Evolutionary conservation across 306 rosid genomes (phyloP), one percentile per base, ranked within the genome.

Genomic region (Cucumis melo): DNA sequence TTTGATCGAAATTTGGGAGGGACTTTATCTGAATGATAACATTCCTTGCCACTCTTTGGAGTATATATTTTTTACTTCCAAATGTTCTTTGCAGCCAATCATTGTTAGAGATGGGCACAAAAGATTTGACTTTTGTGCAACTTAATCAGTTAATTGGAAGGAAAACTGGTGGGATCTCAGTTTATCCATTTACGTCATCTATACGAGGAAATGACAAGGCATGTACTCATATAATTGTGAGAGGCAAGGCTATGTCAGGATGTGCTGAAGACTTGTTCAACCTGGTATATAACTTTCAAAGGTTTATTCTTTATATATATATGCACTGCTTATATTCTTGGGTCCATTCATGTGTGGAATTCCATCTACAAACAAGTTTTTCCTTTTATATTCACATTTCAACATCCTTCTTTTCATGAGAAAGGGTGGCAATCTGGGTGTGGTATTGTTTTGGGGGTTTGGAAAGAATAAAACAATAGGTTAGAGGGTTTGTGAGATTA

Each of bases 101-200:
- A 75, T 84, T 94, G 95, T 88, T 92, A 80, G 96, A 92, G 90
- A 94, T 94, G 99, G 99, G 99, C 72, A 94, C 99, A 75, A 92
- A 94, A 86, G 99, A 94, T 80, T 82, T 90, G 85, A 87, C 82
- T 64, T 94, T 94, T 87, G 99, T 94, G 87, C 96, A 94, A 81
- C 91, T 94, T 76, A 90, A 88, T 85, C 97, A 94, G 86, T 87
- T 94, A 85, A 92, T 90, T 60, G 96, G 99, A 81, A 92, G 99
- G 80, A 94, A 94, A 86, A 94, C 99, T 1, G 99, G 99, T 78
- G 99, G 99, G 60, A 92, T 94, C 81, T 94, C 99, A 29, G 99
- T 94, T 87, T 94, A 87, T 84, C 99, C 99, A 62, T 75, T 90
- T 77, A 92, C 96, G 23, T 90, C 99, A 73, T 90, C 99, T 76